These are phyloP conservation scores for Kwoniella botswanensis DNA, from an alignment of 768 basidiomycete genomes.

Conservation along the genomic window DNA sequence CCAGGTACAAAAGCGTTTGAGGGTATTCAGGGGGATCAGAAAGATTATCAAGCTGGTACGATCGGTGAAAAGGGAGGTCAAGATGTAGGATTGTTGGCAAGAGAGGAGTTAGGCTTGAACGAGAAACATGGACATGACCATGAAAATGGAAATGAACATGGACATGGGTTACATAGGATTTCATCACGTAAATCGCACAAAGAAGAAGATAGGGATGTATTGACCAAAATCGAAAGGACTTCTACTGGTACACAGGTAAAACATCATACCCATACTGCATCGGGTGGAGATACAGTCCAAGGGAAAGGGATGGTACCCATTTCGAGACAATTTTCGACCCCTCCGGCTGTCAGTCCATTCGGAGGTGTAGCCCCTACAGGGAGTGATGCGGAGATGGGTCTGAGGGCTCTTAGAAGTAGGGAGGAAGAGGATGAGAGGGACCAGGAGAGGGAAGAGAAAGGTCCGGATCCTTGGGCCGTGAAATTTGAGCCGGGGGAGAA, in stretches of 20 bases:
- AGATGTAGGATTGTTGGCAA: slow-evolving; percentile 18
- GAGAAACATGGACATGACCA: slow-evolving; percentile 12
- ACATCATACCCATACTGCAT: slow-evolving; percentile 8
- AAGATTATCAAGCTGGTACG: slow-evolving; percentile 31
- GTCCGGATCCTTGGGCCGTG: slow-evolving; percentile 53
- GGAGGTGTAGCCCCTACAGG: slow-evolving; percentile 48
- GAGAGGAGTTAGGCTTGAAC: slow-evolving; percentile 24
- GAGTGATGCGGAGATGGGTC: slow-evolving; percentile 45
- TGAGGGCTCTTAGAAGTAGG: slow-evolving; percentile 40
- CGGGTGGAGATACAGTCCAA: slow-evolving; percentile 11
- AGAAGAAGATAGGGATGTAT: not conserved
- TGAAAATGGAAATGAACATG: slow-evolving; percentile 1
- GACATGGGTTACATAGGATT: not conserved
- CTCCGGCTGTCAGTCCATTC: slow-evolving; percentile 42
- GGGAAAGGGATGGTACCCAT: slow-evolving; percentile 40
- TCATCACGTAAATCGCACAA: slow-evolving; percentile 2
- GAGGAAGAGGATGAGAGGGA: slow-evolving; percentile 48
- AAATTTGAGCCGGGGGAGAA: slow-evolving; percentile 54
- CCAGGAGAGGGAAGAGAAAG: slow-evolving; percentile 31
- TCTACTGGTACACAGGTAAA: slow-evolving; percentile 23
- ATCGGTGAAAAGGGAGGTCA: slow-evolving; percentile 19
- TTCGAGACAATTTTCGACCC: slow-evolving; percentile 27
- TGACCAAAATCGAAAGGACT: slow-evolving; percentile 31
- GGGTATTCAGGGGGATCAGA: slow-evolving; percentile 11
- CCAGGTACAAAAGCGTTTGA: slow-evolving; percentile 22